Percentiles rank a stretch among this genome's conserved stretches.
These are phyloP conservation scores for Scheffersomyces ergatensis DNA, from an alignment of 805 yeast species.

Conservation along the genomic window DNA sequence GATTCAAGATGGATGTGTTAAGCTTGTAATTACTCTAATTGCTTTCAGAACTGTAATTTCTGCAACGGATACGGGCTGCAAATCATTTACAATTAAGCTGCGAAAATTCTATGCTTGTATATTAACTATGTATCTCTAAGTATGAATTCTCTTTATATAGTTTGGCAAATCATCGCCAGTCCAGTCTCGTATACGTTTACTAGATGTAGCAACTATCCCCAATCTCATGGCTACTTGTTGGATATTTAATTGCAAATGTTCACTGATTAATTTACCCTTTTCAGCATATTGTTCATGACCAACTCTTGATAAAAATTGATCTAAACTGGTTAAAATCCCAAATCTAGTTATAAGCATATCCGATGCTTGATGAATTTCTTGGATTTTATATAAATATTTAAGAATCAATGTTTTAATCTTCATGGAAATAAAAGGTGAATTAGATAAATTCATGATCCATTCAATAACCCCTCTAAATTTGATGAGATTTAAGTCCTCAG, in stretches of 20 bases:
- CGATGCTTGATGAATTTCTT: slow-evolving; percentile 55
- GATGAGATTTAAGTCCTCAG: slow-evolving; percentile 52
- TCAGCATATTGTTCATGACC: slow-evolving; percentile 9
- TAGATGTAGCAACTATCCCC: slow-evolving; percentile 34
- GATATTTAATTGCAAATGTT: slow-evolving; percentile 38
- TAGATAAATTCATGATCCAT: slow-evolving; percentile 55
- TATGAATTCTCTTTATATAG: slow-evolving; percentile 39
- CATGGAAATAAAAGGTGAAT: slow-evolving; percentile 47
- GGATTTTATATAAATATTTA: slow-evolving; percentile 44
- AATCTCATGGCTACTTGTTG: slow-evolving; percentile 47
- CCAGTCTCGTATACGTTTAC: slow-evolving; percentile 66
- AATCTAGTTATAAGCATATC: slow-evolving; percentile 58
- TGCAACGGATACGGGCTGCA: too few species aligned
- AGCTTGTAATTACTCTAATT: too few species aligned
- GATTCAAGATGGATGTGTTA: too few species aligned
- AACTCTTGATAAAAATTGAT: slow-evolving; percentile 21
- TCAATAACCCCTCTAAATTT: slow-evolving; percentile 61
- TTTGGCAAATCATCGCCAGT: slow-evolving; percentile 46
- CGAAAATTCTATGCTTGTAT: too few species aligned
- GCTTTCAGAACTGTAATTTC: too few species aligned
- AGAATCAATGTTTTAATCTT: slow-evolving; percentile 40
- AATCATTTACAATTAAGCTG: too few species aligned
- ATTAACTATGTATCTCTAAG: too few species aligned
- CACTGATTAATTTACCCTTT: slow-evolving; percentile 10
- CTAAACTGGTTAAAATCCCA: slow-evolving; percentile 33